These are phyloP conservation scores for Phytophthora capsici DNA, from an alignment of 352 stramenopile species.

Conservation along the genomic window DNA sequence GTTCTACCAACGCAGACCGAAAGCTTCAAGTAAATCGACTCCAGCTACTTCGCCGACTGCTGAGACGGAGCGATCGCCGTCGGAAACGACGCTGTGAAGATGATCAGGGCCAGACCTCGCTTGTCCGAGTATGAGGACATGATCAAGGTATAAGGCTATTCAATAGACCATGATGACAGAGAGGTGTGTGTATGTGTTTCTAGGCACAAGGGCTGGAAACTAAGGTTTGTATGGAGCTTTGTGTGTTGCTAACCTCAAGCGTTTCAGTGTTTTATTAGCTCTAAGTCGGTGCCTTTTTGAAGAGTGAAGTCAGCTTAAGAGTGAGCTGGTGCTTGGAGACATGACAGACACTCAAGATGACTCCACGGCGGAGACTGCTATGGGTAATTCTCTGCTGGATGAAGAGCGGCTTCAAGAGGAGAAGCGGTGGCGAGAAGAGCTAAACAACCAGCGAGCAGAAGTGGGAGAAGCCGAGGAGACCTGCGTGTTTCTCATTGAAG, in stretches of 20 bases:
- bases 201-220: neutral
- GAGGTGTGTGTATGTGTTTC: constrained; percentile 17
- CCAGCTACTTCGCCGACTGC: constrained; percentile 21
- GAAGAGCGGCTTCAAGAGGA: constrained; percentile 3
- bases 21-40: constrained; percentile 20
- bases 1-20: constrained; percentile 63
- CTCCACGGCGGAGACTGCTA: neutral
- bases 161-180: constrained; percentile 36
- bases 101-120: constrained; percentile 33
- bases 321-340: neutral
- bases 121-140: constrained; percentile 25
- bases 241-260: neutral
- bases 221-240: too few species aligned
- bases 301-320: neutral
- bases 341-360: constrained; percentile 20
- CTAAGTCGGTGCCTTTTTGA: constrained; percentile 10
- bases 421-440: constrained; percentile 3
- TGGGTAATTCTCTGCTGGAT: neutral
- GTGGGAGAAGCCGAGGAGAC: constrained; percentile 49
- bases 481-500: constrained; percentile 37
- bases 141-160: constrained; percentile 40
- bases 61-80: constrained; percentile 25
- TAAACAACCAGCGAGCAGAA: constrained; percentile 13
- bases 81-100: constrained; percentile 31
- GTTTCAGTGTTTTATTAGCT: constrained; percentile 39